phyloP scores from a whole-genome alignment of 495 filamentous ascomycete genomes.

The Aspergillus egyptiacus region DNA sequence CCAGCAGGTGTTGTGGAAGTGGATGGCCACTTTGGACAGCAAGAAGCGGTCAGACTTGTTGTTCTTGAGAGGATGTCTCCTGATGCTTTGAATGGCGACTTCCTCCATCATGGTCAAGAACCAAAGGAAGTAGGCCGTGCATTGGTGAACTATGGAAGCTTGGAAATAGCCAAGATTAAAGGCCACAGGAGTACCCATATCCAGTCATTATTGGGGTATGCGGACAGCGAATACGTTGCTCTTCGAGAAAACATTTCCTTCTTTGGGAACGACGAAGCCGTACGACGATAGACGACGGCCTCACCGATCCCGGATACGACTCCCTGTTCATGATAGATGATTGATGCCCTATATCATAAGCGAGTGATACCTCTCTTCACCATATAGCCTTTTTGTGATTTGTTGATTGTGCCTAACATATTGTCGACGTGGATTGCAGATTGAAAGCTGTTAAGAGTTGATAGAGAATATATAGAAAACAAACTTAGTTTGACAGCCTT shows the following conservation, averaged over 20 bases:
- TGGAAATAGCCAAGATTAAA: conserved; percentile 77
- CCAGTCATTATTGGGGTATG: conserved; percentile 71
- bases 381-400: neutral
- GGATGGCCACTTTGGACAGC: conserved; percentile 79
- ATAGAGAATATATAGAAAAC: neutral
- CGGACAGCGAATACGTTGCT: conserved; percentile 92
- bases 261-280: conserved; percentile 38
- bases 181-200: conserved; percentile 80
- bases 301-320: neutral
- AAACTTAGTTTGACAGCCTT: neutral
- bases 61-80: conserved; percentile 56
- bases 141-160: conserved; percentile 87
- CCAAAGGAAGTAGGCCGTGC: conserved; percentile 81
- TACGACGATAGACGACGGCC: neutral
- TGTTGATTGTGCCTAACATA: neutral
- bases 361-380: conserved; percentile 4
- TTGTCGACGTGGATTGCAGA: neutral
- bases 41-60: conserved; percentile 81
- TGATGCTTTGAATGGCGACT: conserved; percentile 38
- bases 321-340: neutral
- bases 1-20: conserved; percentile 88
- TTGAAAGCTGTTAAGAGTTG: neutral
- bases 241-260: conserved; percentile 83
- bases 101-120: conserved; percentile 38
- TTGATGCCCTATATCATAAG: conserved; percentile 1